phyloP scores from a whole-genome alignment of 805 yeast species.

The Torulaspora franciscae region DNA sequence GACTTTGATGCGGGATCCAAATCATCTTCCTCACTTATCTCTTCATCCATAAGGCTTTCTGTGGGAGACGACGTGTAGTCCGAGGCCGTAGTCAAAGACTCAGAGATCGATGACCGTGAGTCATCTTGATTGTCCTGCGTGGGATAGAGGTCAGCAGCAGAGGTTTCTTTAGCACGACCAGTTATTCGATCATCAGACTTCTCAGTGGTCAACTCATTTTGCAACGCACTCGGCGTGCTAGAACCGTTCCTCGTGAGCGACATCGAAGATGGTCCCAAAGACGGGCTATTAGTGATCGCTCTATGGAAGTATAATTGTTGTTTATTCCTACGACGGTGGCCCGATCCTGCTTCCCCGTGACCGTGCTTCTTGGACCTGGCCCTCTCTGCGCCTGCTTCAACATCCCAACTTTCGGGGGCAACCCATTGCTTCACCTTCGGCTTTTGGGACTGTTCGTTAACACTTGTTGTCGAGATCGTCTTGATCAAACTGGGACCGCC shows the following conservation, averaged over 20 bases:
- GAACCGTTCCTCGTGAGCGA: neutral
- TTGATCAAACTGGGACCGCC: neutral
- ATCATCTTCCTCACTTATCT: neutral
- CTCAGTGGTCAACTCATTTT: neutral
- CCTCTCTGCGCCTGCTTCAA: constrained; percentile 33
- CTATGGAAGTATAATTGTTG: constrained; percentile 1
- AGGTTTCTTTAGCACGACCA: neutral
- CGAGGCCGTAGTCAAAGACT: constrained; percentile 2
- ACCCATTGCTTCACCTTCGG: constrained; percentile 38
- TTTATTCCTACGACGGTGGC: constrained; percentile 8
- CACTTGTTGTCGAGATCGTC: neutral
- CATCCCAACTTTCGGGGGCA: constrained; percentile 63
- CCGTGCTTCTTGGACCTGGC: constrained; percentile 16
- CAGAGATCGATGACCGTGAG: neutral
- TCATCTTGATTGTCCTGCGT: constrained; percentile 3
- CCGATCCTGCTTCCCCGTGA: constrained; percentile 1
- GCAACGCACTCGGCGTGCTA: neutral
- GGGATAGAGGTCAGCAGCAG: constrained; percentile 5
- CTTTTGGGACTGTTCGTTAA: constrained; percentile 1
- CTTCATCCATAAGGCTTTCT: neutral
- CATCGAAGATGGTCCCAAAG: neutral
- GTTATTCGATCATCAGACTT: neutral
- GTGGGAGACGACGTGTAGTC: constrained; percentile 5
- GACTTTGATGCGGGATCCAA: neutral
- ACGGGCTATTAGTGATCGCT: neutral